Percentiles rank a stretch among this genome's conserved stretches.
phyloP scores from a whole-genome alignment of 345 rosid genomes.

The Euphorbia tirucalli region DNA sequence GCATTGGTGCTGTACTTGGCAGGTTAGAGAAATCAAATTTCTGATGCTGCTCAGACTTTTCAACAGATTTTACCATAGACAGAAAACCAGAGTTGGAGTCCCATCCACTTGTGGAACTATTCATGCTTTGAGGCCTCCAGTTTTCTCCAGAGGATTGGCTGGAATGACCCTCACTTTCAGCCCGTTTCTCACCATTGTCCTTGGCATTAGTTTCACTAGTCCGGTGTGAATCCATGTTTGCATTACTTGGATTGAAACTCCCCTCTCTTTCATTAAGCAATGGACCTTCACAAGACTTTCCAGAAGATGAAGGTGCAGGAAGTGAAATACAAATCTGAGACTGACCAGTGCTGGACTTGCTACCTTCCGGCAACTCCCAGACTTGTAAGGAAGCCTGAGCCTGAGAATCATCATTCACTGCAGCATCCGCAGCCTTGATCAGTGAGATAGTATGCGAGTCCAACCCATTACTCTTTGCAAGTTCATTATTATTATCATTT shows the following conservation, averaged over 20 bases:
- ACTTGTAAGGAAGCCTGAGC: constrained; percentile 26
- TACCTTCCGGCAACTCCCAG: constrained; percentile 30
- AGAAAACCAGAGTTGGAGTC: constrained; percentile 37
- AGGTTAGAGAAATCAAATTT: constrained; percentile 49
- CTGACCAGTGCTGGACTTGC: constrained; percentile 33
- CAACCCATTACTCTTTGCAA: constrained; percentile 31
- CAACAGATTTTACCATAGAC: constrained; percentile 41
- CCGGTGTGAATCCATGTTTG: constrained; percentile 24
- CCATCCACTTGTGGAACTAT: constrained; percentile 29
- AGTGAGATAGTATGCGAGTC: constrained; percentile 41
- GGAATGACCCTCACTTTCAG: constrained; percentile 39
- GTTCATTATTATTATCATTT: constrained; percentile 33
- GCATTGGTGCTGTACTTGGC: constrained; percentile 48
- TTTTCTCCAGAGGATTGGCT: constrained; percentile 43
- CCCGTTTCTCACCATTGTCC: constrained; percentile 30
- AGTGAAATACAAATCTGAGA: constrained; percentile 37
- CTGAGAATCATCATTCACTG: constrained; percentile 33
- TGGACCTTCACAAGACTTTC: constrained; percentile 27
- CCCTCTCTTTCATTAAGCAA: constrained; percentile 28
- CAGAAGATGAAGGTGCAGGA: constrained; percentile 36
- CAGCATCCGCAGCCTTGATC: constrained; percentile 30
- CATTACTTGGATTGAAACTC: constrained; percentile 23
- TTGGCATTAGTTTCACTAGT: constrained; percentile 15
- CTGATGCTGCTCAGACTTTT: constrained; percentile 39
- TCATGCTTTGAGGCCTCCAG: constrained; percentile 32